Evolutionary conservation across 176 grass and related monocot genomes (phyloP), one percentile per base, ranked within the genome.

Genomic region (Triticum timopheevii): DNA sequence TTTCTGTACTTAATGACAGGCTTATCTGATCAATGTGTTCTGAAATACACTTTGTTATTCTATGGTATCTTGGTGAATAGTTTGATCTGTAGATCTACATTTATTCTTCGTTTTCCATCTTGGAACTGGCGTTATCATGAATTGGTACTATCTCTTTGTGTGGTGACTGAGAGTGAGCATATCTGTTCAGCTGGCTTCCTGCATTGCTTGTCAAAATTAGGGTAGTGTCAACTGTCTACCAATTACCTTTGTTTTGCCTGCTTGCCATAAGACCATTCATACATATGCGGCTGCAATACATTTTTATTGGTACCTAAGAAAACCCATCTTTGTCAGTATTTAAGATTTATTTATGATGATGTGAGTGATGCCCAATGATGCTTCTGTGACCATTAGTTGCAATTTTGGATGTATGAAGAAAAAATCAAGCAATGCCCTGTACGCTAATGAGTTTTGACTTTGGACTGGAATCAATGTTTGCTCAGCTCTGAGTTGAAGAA

Each of bases 11-110:
- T 64, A 2, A 90, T 33, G 34, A 34, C 28, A 73, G 25, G 67
- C 36, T 38, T 67, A 25, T 45, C n/a, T 47, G 63, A 71, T 77
- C 47, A 34, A 82, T 56, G 74, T 56, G 15, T 12, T 22, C 17
- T 34, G 47, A 44, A 84, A 64, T 44, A 22, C 50, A 83, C n/a
- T 77, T 71, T 88, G 42, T 20, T 80, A 69, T 76, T 49, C n/a
- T 77, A 68, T 33, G 31, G 9, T 78, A 63, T 61, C 22, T 52
- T 83, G 19, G 15, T 80, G 45, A 79, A 84, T 74, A 80, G 58
- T 80, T 67, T 25, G 13, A 61, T 40, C 1, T 22, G 7, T 67
- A 67, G 0, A 35, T 67, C 10, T 69, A 10, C 75, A 35, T 67
- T 74, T 23, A 13, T 61, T 77, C 45, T 25, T 61, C 47, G 61